Evolutionary conservation across 2,329 filamentous ascomycete species (phyloP).

Genomic region (Ceratocystis cubensis): DNA sequence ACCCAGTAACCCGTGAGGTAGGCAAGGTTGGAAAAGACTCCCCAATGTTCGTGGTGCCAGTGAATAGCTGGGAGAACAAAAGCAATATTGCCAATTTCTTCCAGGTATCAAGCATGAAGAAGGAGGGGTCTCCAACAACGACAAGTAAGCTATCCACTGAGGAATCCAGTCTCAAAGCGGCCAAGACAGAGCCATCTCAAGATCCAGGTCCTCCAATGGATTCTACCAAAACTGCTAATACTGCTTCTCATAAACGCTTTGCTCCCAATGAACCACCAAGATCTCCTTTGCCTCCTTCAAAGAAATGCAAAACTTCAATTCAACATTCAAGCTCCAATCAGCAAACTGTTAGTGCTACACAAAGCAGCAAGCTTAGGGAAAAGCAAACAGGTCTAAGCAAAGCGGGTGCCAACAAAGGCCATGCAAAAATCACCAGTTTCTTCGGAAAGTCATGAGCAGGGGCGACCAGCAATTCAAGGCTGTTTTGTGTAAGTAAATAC

Average conservation of each 20-base stretch:
- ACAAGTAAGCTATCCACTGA: background rate
- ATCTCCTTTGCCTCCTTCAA: background rate
- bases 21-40: slow-evolving; percentile 92
- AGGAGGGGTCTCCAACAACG: background rate
- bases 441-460: slow-evolving; percentile 9
- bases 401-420: background rate
- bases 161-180: slow-evolving; percentile 21
- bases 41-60: slow-evolving; percentile 65
- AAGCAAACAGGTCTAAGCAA: background rate
- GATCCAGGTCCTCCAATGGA: too few relatives aligned
- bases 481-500: background rate
- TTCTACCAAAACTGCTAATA: background rate
- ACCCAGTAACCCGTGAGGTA: slow-evolving; percentile 76
- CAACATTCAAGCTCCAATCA: background rate
- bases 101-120: slow-evolving; percentile 40
- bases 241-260: background rate
- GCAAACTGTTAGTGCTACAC: background rate
- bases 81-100: slow-evolving; percentile 93
- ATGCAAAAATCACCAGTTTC: slow-evolving; percentile 18
- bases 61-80: slow-evolving; percentile 80
- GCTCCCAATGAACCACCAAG: background rate
- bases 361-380: background rate
- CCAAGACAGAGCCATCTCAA: slow-evolving; percentile 14
- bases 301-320: background rate
- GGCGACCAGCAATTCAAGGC: background rate